These are phyloP conservation scores for Apium graveolens DNA, from an alignment of 129 eudicot genomes.

Conservation along the genomic window DNA sequence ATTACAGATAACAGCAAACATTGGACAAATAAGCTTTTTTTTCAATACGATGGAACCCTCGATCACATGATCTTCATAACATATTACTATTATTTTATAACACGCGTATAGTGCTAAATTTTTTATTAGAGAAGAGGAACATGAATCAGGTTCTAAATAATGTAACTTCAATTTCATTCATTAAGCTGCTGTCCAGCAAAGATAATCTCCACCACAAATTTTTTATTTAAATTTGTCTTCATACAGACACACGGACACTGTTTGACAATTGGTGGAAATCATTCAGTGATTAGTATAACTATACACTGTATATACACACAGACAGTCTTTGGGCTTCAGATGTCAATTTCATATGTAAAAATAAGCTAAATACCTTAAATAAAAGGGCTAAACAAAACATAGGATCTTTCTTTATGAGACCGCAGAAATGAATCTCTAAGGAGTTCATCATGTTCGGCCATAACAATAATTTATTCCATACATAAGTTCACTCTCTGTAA, in stretches of 20 bases:
- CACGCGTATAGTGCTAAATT: not conserved
- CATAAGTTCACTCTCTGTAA: not conserved
- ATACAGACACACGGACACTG: not conserved
- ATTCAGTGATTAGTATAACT: not conserved
- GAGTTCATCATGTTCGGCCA: not conserved
- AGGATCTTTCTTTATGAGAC: not conserved
- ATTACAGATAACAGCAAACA: constrained; percentile 13
- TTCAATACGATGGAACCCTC: not conserved
- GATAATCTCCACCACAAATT: not conserved
- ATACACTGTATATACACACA: not conserved
- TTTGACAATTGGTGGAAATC: not conserved
- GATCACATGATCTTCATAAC: not conserved
- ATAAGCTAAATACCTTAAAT: not conserved
- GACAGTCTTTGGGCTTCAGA: not conserved
- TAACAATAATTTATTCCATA: not conserved
- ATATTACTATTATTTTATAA: not conserved
- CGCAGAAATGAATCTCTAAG: not conserved
- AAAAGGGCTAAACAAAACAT: not conserved
- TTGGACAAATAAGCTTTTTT: not conserved
- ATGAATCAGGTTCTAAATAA: not conserved
- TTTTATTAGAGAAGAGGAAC: not conserved
- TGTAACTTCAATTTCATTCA: not conserved
- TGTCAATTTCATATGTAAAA: not conserved
- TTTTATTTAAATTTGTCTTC: not conserved
- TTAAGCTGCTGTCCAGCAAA: not conserved